phyloP scores from a whole-genome alignment of 2,329 filamentous ascomycete genomes.

The Graphiopsis chlorocephala region DNA sequence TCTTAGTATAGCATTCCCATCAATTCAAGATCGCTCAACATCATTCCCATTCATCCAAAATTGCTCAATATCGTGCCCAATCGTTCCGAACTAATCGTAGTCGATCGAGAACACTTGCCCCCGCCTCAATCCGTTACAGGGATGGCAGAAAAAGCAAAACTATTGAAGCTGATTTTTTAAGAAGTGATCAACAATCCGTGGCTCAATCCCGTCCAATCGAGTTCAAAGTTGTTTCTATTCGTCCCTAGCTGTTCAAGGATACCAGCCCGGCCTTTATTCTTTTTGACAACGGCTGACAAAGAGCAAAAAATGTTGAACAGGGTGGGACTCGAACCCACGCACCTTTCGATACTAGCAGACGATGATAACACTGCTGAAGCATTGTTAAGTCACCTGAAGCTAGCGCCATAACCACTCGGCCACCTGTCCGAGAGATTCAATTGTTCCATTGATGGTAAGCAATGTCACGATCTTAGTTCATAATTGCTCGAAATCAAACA shows the following conservation, averaged over 20 bases:
- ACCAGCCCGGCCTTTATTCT: too few relatives aligned
- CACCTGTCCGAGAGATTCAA: background rate
- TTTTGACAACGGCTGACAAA: too few relatives aligned
- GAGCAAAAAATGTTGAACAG: slow-evolving; percentile 1
- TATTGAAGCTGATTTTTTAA: too few relatives aligned
- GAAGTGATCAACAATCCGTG: too few relatives aligned
- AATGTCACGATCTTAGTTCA: too few relatives aligned
- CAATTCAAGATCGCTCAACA: background rate
- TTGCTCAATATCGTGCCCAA: background rate
- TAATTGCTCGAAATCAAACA: too few relatives aligned
- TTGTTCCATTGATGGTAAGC: background rate
- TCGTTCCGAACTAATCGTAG: background rate
- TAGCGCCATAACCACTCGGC: slow-evolving; percentile 15
- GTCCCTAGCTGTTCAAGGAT: too few relatives aligned
- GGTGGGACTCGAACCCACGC: slow-evolving; percentile 32
- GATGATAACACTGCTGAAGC: background rate
- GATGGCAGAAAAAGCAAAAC: background rate
- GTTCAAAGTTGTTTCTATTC: too few relatives aligned
- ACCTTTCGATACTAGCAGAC: slow-evolving; percentile 24
- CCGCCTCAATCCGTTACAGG: background rate
- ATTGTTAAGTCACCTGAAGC: background rate
- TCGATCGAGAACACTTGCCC: background rate
- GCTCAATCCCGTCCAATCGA: too few relatives aligned
- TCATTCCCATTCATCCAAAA: too few relatives aligned
- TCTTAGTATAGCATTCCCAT: too few relatives aligned